Evolutionary conservation across 495 filamentous ascomycete species (phyloP).

Genomic region (Talaromyces liani): DNA sequence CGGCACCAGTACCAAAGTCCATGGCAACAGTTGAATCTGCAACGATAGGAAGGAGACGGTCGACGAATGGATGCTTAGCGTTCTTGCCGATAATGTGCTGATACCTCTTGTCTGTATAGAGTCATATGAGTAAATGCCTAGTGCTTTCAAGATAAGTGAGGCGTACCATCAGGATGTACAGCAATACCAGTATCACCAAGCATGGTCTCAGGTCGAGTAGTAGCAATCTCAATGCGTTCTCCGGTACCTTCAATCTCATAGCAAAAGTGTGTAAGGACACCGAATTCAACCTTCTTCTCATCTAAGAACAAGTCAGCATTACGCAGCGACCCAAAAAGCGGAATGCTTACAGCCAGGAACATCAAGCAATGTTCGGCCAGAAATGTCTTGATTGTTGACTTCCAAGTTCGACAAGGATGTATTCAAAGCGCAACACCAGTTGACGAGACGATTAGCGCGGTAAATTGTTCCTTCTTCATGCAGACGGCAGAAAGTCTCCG

Average conservation of each 20-base stretch:
- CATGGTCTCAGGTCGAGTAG: slow-evolving; percentile 77
- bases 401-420: slow-evolving; percentile 74
- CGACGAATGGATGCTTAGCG: slow-evolving; percentile 64
- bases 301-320: not conserved
- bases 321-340: not conserved
- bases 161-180: slow-evolving; percentile 55
- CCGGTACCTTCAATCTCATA: slow-evolving; percentile 59
- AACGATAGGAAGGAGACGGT: slow-evolving; percentile 59
- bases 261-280: slow-evolving; percentile 61
- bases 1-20: slow-evolving; percentile 72
- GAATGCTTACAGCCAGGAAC: slow-evolving; percentile 52
- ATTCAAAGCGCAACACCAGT: slow-evolving; percentile 67
- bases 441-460: slow-evolving; percentile 66
- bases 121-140: not conserved
- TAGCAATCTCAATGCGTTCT: slow-evolving; percentile 67
- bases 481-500: slow-evolving; percentile 62
- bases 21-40: slow-evolving; percentile 64
- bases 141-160: slow-evolving; percentile 19
- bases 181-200: slow-evolving; percentile 71
- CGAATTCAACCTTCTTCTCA: slow-evolving; percentile 64
- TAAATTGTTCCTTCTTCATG: slow-evolving; percentile 75
- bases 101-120: slow-evolving; percentile 42
- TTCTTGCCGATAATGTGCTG: slow-evolving; percentile 63
- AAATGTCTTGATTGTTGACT: slow-evolving; percentile 66
- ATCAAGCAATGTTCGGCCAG: slow-evolving; percentile 55